Conservation (phyloP, 2,329 filamentous ascomycete genomes). For the Emmonsiellopsis sp. region DNA sequence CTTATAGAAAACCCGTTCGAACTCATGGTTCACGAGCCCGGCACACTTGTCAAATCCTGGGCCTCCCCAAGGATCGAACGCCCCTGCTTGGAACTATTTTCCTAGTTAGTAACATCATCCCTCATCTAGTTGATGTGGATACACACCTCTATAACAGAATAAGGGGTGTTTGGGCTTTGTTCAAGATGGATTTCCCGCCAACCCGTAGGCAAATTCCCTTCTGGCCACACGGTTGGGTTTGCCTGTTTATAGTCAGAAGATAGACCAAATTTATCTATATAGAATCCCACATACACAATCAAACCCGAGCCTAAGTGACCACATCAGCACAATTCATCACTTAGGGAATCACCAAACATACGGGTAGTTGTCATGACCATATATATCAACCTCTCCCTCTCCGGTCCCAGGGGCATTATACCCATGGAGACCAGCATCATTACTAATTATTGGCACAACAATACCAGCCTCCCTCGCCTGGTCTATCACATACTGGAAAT, state of each 20-base stretch:
- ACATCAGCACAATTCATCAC: not conserved
- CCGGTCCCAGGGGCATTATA: conserved; percentile 56
- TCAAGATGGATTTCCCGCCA: conserved; percentile 46
- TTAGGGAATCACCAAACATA: conserved; percentile 9
- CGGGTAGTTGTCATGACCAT: conserved; percentile 58
- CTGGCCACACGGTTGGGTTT: conserved; percentile 54
- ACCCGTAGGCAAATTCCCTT: conserved; percentile 45
- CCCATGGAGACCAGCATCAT: conserved; percentile 55
- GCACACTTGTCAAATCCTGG: conserved; percentile 59
- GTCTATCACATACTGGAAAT: conserved; percentile 61
- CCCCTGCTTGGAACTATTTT: conserved; percentile 56
- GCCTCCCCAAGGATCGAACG: conserved; percentile 68
- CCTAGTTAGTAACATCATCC: not conserved
- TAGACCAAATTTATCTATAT: too few relatives aligned
- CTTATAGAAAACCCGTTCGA: conserved; percentile 71
- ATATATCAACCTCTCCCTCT: conserved; percentile 50
- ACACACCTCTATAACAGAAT: conserved; percentile 49
- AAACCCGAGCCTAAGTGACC: conserved; percentile 25
- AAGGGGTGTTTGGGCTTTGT: conserved; percentile 57
- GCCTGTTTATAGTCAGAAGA: conserved; percentile 18
- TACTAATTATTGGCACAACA: conserved; percentile 64
- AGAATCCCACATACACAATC: conserved; percentile 23
- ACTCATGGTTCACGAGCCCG: conserved; percentile 59
- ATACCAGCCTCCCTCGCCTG: conserved; percentile 60
- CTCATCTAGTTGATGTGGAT: not conserved